Evolutionary conservation across 176 grass and related monocot genomes (phyloP), one percentile per base, ranked within the genome.

Genomic region (Ensete ventricosum): DNA sequence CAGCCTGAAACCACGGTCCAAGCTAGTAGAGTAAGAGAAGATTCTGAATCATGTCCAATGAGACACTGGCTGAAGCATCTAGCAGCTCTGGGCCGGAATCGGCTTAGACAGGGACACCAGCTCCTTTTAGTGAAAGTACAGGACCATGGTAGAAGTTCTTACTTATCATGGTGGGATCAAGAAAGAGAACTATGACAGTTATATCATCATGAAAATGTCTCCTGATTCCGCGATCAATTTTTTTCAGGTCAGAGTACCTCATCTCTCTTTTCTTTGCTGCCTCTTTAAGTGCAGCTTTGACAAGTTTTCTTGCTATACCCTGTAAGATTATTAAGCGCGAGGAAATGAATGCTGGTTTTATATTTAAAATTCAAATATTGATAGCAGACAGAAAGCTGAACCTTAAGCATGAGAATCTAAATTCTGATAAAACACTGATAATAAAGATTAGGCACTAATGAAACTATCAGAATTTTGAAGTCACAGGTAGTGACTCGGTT

Each of bases 191-290:
- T 59, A 75, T 75, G 14, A 60, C 73, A 60, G 73, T 75, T 34
- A 75, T 75, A 34, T 75, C 73, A 48, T 75, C 73, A 75, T 75
- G 73, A 59, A 75, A 75, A 75, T 75, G 73, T 59, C 73, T 75
- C 54, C 73, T 60, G 73, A 75, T 9, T 23, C 73, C 24, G 11
- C 73, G 73, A 59, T 75, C 73, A 59, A 75, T 75, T 54, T 75
- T 60, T 75, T 49, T 75, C 25, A 75, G 54, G 73, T 75, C 73
- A 48, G 54, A 14, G 16, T 75, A 75, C 23, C 73, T 60, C 73
- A 75, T 60, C 26, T 75, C 73, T 59, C 73, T 59, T 60, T 74
- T 74, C 24, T 49, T 75, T 20, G 73, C 73, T 11, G 73, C 73
- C 26, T 75, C 73, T 43, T 75, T 25, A 13, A 75, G 24, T 10